Percentiles rank a stretch among this genome's conserved stretches.
phyloP scores from a whole-genome alignment of 176 grass and related monocot species.

The Zoysia japonica region DNA sequence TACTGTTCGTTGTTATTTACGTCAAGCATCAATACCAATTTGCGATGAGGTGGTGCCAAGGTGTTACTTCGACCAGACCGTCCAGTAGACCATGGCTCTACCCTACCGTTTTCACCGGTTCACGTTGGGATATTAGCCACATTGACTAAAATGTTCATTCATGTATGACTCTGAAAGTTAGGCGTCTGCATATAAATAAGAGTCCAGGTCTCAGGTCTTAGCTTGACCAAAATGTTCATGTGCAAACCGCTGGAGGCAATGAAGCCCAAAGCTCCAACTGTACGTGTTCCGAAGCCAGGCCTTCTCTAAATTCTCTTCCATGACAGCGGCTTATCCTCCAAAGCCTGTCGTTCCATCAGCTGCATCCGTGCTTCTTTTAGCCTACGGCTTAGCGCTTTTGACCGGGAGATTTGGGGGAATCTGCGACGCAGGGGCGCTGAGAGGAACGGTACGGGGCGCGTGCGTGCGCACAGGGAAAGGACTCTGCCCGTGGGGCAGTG shows the following conservation, averaged over 20 bases:
- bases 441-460: conserved; percentile 1
- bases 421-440: background rate
- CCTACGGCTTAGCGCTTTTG: conserved; percentile 26
- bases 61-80: background rate
- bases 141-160: background rate
- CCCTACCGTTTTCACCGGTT: background rate
- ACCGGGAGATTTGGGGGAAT: conserved; percentile 24
- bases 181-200: conserved; percentile 21
- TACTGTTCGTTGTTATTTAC: background rate
- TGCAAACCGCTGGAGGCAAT: background rate
- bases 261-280: background rate
- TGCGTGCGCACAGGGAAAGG: conserved; percentile 39
- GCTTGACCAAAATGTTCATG: background rate
- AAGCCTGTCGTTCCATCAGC: conserved; percentile 29
- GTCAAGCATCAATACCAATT: background rate
- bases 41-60: background rate
- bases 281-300: background rate
- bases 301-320: background rate
- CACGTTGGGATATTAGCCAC: background rate
- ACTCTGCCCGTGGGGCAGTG: conserved; percentile 47
- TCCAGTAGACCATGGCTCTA: background rate
- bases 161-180: background rate
- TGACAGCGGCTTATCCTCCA: conserved; percentile 1
- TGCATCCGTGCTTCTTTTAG: background rate
- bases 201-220: background rate